Percentiles rank a stretch among this genome's conserved stretches.
Conservation (phyloP, 2,329 filamentous ascomycete species). For the Clarireedia homoeocarpa region DNA sequence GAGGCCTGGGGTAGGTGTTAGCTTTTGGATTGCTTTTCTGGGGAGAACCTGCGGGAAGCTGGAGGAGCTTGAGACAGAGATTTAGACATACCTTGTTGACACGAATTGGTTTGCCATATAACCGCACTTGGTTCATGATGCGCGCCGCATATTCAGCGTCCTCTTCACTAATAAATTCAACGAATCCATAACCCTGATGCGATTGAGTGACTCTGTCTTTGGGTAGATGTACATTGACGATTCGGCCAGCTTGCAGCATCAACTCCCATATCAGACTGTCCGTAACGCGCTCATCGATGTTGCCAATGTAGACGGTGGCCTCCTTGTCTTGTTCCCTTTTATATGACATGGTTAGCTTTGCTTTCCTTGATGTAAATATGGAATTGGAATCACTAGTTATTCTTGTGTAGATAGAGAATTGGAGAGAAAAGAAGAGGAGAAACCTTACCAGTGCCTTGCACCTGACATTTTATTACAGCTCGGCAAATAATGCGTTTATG, state of each 20-base stretch:
- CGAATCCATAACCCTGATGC: constrained; percentile 97
- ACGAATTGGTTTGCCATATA: constrained; percentile 90
- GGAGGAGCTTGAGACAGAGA: not conserved
- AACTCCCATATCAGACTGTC: constrained; percentile 92
- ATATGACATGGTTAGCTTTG: constrained; percentile 20
- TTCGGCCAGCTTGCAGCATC: constrained; percentile 95
- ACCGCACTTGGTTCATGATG: constrained; percentile 90
- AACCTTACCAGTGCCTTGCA: constrained; percentile 60
- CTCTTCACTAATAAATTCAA: constrained; percentile 92
- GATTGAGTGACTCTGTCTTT: constrained; percentile 96
- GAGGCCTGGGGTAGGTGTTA: constrained; percentile 38
- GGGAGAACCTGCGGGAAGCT: not conserved
- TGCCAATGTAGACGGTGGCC: constrained; percentile 95
- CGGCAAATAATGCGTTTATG: not conserved
- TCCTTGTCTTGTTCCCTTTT: constrained; percentile 96
- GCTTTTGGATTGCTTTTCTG: too few relatives aligned
- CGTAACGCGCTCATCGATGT: constrained; percentile 92
- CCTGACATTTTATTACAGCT: constrained; percentile 32
- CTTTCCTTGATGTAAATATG: not conserved
- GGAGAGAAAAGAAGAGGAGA: not conserved
- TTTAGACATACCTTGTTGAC: constrained; percentile 72
- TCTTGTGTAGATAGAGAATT: not conserved
- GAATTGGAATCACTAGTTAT: not conserved
- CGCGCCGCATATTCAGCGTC: constrained; percentile 95
- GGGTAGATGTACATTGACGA: constrained; percentile 95